These are phyloP conservation scores for Thamnidium elegans DNA, from an alignment of 192 early-diverging fungal genomes.

Conservation along the genomic window DNA sequence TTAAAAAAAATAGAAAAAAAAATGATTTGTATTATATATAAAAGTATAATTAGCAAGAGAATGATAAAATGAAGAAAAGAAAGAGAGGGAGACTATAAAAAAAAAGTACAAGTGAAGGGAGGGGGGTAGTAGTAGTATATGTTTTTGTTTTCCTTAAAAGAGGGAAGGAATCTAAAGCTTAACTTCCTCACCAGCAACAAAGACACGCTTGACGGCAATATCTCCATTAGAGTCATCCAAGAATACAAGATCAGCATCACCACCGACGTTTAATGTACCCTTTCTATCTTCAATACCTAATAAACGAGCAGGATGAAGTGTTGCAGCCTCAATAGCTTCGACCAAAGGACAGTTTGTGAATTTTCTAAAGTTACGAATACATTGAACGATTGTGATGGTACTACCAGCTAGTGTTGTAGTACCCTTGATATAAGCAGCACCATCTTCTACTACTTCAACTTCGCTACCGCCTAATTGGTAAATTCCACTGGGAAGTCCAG, in stretches of 20 bases:
- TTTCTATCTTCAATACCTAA: slow-evolving; percentile 71
- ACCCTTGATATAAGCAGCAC: slow-evolving; percentile 69
- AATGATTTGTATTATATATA: too few species aligned
- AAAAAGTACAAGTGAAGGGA: too few species aligned
- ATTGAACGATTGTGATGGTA: slow-evolving; percentile 64
- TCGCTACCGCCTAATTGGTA: slow-evolving; percentile 55
- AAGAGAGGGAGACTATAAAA: too few species aligned
- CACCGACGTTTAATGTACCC: slow-evolving; percentile 67
- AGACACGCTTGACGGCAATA: slow-evolving; percentile 63
- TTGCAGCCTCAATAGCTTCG: slow-evolving; percentile 80
- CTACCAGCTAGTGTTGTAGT: slow-evolving; percentile 75
- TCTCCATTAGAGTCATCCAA: slow-evolving; percentile 55
- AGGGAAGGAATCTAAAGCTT: neutral
- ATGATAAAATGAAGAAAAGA: too few species aligned
- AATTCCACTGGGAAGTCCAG: slow-evolving; percentile 64
- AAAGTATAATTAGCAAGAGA: too few species aligned
- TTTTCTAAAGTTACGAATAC: slow-evolving; percentile 74
- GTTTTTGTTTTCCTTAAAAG: too few species aligned
- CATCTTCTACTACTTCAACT: slow-evolving; percentile 29
- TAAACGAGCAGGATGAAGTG: slow-evolving; percentile 70
- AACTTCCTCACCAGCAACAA: slow-evolving; percentile 67
- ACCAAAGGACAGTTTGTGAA: slow-evolving; percentile 74
- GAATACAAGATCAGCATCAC: slow-evolving; percentile 76
- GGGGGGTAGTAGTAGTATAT: too few species aligned
- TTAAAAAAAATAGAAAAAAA: too few species aligned